These are phyloP conservation scores for Hortiboletus flavorubellus DNA, from an alignment of 768 basidiomycete species.

Conservation along the genomic window DNA sequence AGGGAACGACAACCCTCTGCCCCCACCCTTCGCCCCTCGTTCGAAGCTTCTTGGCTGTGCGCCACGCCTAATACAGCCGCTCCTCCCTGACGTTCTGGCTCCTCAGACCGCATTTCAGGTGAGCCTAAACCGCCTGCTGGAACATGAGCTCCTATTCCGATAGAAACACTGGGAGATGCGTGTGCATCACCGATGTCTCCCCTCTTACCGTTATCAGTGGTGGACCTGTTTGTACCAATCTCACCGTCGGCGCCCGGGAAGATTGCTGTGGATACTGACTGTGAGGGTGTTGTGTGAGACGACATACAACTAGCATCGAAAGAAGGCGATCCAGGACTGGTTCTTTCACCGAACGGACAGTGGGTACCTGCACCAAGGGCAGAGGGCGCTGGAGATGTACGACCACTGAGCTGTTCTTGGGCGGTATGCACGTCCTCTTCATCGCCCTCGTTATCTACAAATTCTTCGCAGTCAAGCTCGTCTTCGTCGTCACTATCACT, in stretches of 20 bases:
- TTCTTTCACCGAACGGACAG: slow-evolving; percentile 8
- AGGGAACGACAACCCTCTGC: slow-evolving; percentile 19
- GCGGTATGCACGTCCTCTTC: slow-evolving; percentile 25
- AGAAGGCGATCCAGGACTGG: slow-evolving; percentile 1
- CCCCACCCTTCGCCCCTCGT: slow-evolving; percentile 17
- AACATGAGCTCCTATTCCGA: neutral
- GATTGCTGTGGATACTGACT: slow-evolving; percentile 9
- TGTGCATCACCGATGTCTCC: neutral
- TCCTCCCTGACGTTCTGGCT: slow-evolving; percentile 4
- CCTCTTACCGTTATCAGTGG: slow-evolving; percentile 6
- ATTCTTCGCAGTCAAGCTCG: slow-evolving; percentile 30
- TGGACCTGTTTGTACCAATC: neutral
- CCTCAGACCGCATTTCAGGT: slow-evolving; percentile 3
- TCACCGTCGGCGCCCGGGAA: neutral
- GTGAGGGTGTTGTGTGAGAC: slow-evolving; percentile 1
- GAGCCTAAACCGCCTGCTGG: neutral
- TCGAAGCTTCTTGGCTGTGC: slow-evolving; percentile 21
- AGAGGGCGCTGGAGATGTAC: slow-evolving; percentile 26
- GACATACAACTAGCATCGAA: slow-evolving; percentile 1
- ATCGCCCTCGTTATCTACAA: slow-evolving; percentile 27
- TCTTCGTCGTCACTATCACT: slow-evolving; percentile 23
- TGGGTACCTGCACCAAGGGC: slow-evolving; percentile 14
- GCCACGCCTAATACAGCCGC: slow-evolving; percentile 16
- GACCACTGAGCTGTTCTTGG: slow-evolving; percentile 22
- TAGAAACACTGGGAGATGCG: slow-evolving; percentile 3